Evolutionary conservation across 1,284 basidiomycete species (phyloP).

Genomic region (Papiliotrema laurentii): DNA sequence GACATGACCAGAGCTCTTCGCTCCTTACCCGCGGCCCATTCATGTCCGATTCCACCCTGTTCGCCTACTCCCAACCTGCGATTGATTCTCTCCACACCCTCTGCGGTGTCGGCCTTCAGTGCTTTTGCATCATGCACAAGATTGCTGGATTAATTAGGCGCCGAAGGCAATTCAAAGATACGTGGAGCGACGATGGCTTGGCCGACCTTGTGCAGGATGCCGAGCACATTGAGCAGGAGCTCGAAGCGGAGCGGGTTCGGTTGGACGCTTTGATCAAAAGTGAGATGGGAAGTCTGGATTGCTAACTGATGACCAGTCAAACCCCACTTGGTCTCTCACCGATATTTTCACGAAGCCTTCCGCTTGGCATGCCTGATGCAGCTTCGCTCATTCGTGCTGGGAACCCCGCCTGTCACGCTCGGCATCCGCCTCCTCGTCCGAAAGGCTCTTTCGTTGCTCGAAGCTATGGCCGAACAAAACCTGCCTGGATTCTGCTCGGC

Average conservation of each 20-base stretch:
- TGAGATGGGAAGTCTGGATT: slow-evolving; percentile 8
- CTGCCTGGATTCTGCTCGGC: slow-evolving; percentile 30
- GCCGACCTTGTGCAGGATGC: slow-evolving; percentile 23
- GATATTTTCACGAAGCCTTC: slow-evolving; percentile 37
- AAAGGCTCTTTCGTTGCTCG: slow-evolving; percentile 28
- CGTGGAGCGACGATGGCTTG: slow-evolving; percentile 28
- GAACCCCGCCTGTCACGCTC: slow-evolving; percentile 25
- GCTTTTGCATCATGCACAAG: slow-evolving; percentile 29
- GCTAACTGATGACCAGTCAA: slow-evolving; percentile 14
- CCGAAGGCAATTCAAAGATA: slow-evolving; percentile 10
- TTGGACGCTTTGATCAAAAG: slow-evolving; percentile 24
- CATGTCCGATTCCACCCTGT: slow-evolving; percentile 14
- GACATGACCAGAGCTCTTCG: slow-evolving; percentile 19
- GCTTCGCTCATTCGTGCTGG: slow-evolving; percentile 24
- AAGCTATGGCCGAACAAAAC: slow-evolving; percentile 29
- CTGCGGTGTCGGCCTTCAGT: slow-evolving; percentile 26
- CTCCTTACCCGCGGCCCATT: slow-evolving; percentile 22
- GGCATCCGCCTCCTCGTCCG: slow-evolving; percentile 28
- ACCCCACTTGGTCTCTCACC: slow-evolving; percentile 25
- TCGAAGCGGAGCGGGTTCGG: slow-evolving; percentile 26
- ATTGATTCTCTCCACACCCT: slow-evolving; percentile 22
- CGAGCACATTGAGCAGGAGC: slow-evolving; percentile 21
- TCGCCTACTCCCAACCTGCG: slow-evolving; percentile 6
- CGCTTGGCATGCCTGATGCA: slow-evolving; percentile 28
- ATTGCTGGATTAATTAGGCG: slow-evolving; percentile 20